A percentile compares a stretch with the other conserved stretches of the same genome.
Conservation (phyloP, 805 yeast genomes). For the Cyberlindnera mycetangii region DNA sequence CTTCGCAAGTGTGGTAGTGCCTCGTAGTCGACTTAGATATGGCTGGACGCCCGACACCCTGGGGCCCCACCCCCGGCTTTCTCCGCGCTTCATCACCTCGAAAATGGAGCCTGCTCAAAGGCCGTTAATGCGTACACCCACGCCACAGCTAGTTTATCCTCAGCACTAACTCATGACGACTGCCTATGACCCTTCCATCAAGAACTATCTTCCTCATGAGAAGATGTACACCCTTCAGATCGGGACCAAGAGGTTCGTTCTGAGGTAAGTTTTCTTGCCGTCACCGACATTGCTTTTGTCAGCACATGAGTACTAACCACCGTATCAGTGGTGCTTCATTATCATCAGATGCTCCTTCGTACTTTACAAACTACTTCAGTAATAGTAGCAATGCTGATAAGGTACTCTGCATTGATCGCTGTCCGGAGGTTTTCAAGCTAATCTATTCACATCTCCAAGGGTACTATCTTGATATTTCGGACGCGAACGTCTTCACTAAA, state of each 20-base stretch:
- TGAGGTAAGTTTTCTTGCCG: conserved; percentile 25
- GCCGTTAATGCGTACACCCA: no score
- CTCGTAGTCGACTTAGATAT: no score
- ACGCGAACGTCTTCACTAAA: conserved; percentile 59
- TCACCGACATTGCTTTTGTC: neutral
- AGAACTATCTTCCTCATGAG: conserved; percentile 61
- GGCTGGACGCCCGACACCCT: no score
- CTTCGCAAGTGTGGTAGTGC: no score
- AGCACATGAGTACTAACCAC: neutral
- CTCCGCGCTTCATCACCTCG: neutral
- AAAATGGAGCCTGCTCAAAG: no score
- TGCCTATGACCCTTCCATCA: conserved; percentile 40
- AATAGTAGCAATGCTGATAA: conserved; percentile 35
- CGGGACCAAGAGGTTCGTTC: conserved; percentile 57
- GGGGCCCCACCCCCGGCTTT: no score
- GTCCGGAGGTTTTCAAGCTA: conserved; percentile 62
- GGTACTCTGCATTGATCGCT: conserved; percentile 67
- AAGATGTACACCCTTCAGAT: conserved; percentile 67
- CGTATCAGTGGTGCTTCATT: conserved; percentile 70
- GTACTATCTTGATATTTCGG: conserved; percentile 57
- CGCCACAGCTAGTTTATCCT: no score
- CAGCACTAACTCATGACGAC: conserved; percentile 1
- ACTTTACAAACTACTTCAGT: conserved; percentile 71
- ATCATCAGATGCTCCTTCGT: conserved; percentile 84
- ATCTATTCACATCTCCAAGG: conserved; percentile 80